A percentile compares a stretch with the other conserved stretches of the same genome.
These are phyloP conservation scores for Diaporthe sp. DNA, from an alignment of 2,329 filamentous ascomycete genomes.

Conservation along the genomic window DNA sequence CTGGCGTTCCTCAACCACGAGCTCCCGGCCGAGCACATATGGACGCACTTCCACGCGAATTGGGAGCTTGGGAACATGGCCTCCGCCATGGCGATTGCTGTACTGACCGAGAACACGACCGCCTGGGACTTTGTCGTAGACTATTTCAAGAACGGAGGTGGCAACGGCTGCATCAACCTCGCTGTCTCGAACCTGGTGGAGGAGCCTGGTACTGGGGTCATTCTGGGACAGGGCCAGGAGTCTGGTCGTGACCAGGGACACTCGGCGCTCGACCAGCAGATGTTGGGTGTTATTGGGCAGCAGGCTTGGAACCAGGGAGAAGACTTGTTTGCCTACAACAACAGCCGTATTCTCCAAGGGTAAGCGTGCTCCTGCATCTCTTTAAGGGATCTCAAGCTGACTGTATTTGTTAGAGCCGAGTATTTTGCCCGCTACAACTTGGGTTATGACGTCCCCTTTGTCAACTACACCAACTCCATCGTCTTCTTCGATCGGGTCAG, in stretches of 20 bases:
- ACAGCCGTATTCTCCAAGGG: slow-evolving; percentile 40
- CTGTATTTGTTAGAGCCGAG: slow-evolving; percentile 30
- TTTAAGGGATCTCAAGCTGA: neutral
- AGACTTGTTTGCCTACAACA: slow-evolving; percentile 37
- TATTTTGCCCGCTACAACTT: slow-evolving; percentile 41
- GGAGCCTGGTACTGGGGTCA: slow-evolving; percentile 43
- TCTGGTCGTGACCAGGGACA: slow-evolving; percentile 58
- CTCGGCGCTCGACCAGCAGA: slow-evolving; percentile 49
- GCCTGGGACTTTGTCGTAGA: slow-evolving; percentile 50
- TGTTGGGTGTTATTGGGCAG: slow-evolving; percentile 53
- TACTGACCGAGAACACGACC: slow-evolving; percentile 53
- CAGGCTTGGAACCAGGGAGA: slow-evolving; percentile 47
- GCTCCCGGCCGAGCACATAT: slow-evolving; percentile 37
- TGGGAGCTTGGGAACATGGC: slow-evolving; percentile 58
- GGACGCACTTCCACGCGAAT: slow-evolving; percentile 53
- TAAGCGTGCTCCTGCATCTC: neutral
- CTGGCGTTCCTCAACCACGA: slow-evolving; percentile 52
- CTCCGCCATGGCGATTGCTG: slow-evolving; percentile 50
- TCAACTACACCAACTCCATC: slow-evolving; percentile 38
- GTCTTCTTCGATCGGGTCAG: slow-evolving; percentile 35
- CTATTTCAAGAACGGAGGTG: slow-evolving; percentile 52
- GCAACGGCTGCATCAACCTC: slow-evolving; percentile 50
- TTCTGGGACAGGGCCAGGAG: slow-evolving; percentile 52
- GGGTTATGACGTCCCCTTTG: slow-evolving; percentile 38
- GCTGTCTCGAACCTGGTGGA: slow-evolving; percentile 45